Base-by-base conservation (phyloP, 2,329 filamentous ascomycete genomes). In the Calonectria pseudoturangicola region DNA sequence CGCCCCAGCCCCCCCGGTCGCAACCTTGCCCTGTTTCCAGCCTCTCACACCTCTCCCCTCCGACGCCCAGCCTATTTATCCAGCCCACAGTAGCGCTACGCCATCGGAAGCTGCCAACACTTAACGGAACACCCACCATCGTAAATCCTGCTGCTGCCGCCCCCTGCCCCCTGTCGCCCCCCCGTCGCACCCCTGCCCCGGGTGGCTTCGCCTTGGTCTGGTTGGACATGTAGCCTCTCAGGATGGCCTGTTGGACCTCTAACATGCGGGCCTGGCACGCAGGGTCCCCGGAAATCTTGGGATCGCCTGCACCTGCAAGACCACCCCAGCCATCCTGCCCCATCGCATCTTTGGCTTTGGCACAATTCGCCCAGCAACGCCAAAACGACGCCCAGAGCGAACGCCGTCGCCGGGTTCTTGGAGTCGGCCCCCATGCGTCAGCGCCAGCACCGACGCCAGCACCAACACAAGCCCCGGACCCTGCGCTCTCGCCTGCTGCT, bases 81-180 rank as follows among this genome's bases (percentile, higher is more conserved):
- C 64, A 68, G 65, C 28, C 30, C 43, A 41, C 47, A 54, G 54
- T 71, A 65, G 65, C 47, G 65, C 65, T 64, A 71, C 70, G 65
- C 70, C 65, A 64, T 58, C 41, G 39, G 27, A 62, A 62, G 54
- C 56, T 71, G 56, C 64, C 70, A 71, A 68, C 70, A 56, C 70
- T 71, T 68, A 63, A 62, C 58, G 39, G 36, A 62, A 18, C 25
- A n/a, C 15, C 58, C 58, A 45, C 43, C 66, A 36, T 6, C 54
- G 51, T 54, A 62, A 39, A 63, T 41, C 33, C 33, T 51, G 41
- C 27, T 51, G 65, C n/a, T 66, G 54, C 68, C 62, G 63, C 68
- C 68, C 68, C 68, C 28, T 56, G 63, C 16, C 36, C 64, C 64
- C 56, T 62, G 51, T 45, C 45, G 51, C 36, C 21, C 54, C 54